Evolutionary conservation across 345 rosid species (phyloP), one percentile per base, ranked within the genome.

Genomic region (Cardamine resedifolia): DNA sequence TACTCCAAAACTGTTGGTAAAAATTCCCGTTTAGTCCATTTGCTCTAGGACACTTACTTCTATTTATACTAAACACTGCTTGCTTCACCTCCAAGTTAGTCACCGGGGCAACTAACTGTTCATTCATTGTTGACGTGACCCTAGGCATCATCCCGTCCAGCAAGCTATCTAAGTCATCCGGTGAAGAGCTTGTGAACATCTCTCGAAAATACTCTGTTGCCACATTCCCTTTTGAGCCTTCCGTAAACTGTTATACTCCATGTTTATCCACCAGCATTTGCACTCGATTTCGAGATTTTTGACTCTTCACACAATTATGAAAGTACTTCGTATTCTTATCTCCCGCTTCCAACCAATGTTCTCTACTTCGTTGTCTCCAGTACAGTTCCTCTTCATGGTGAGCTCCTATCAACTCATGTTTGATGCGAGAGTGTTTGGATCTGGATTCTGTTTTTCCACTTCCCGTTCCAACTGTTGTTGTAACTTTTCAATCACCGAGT

Each of bases 401-500:
- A 0, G n/a, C 43, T 38, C 3, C 5, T 10, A 4, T 10, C 39
- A 36, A 36, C 0, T 11, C 5, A 0, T 36, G 15, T 3, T 11
- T 36, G n/a, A n/a, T n/a, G n/a, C n/a, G n/a, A n/a, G n/a, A n/a
- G 39, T 0, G 0, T 3, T 0, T 10, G 1, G 0, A 10, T 36
- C 5, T 36, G 41, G 41, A 3, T 0, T 10, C 0, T 1, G 3
- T 0, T 36, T 36, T 1, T 2, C 41, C 0, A 11, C 3, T 0
- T 36, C 15, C 0, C 0, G 1, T 0, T 36, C 15, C 1, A 36
- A 3, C 5, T 36, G 5, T 0, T 0, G 0, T 0, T 3, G 3
- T 0, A 36, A 1, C 1, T 2, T 36, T 3, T 36, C 41, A 0
- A 36, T 36, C 0, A 10, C 1, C 4, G 15, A 36, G 5, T 36